Base-by-base conservation (phyloP, 805 yeast species). In the Schwanniomyces vanrijiae region DNA sequence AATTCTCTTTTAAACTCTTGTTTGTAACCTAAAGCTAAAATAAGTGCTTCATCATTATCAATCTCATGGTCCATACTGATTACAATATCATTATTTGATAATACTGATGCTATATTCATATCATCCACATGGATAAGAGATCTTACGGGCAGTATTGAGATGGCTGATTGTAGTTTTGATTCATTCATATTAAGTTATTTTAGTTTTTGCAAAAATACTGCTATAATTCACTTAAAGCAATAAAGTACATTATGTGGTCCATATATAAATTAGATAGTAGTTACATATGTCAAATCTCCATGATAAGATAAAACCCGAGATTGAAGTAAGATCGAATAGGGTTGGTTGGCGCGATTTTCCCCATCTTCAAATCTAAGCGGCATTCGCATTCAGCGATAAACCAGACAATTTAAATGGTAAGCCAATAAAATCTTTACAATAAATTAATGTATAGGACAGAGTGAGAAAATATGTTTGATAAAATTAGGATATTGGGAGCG, bases 1-100 rank as follows among this genome's bases (percentile, higher is more conserved):
- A 83, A 84, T 48, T 75, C 80, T 53, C 89, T 75, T 52, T 76
- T 75, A 50, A 84, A 71, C 54, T 84, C 89, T 52, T 78, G 85
- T 60, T 80, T 80, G 61, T 81, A 82, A 21, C 87, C 87, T 56
- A 83, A 65, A 8, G 83, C 81, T 55, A 78, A 59, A 39, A 80
- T 78, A 56, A 75, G 64, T 29, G 82, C 83, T 59, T 80, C 83
- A 57, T 80, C 84, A 7, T 50, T 38, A 50, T 68, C 76, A 7
- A 78, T 65, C 16, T 58, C 74, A 54, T 78, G 83, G 53, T 78
- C 82, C 24, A 78, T 73, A 52, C 69, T 69, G 40, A 73, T 66
- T 14, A 70, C 66, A 35, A 71, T 52, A 41, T 64, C 67, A 43
- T 55, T 55, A 51, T 71, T 66, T n/a, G 77, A 72, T 24, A 73